Evolutionary conservation across 176 grass and related monocot species (phyloP).

Genomic region (Elymus sibiricus): DNA sequence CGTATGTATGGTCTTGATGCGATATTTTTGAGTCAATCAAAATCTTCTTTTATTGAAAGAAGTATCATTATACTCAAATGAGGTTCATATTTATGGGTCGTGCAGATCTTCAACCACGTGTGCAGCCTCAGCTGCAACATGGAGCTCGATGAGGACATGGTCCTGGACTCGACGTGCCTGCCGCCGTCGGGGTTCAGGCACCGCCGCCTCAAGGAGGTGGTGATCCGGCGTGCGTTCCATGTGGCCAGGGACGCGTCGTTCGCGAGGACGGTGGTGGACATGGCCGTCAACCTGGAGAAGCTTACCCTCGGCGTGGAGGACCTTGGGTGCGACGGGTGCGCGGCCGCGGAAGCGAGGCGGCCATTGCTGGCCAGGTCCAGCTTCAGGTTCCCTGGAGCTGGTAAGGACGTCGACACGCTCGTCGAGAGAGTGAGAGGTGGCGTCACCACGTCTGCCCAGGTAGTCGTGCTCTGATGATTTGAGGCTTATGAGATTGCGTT

Average conservation of each 20-base stretch:
- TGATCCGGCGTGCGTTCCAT: neutral
- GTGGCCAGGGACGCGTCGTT: neutral
- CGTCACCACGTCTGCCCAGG: neutral
- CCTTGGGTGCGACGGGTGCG: neutral
- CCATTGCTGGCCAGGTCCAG: neutral
- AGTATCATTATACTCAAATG: neutral
- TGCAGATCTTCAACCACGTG: neutral
- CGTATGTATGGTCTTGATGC: too few species aligned
- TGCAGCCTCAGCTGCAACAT: neutral
- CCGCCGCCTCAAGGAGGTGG: neutral
- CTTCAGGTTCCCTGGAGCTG: neutral
- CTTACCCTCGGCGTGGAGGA: neutral
- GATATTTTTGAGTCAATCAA: too few species aligned
- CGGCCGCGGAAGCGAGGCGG: too few species aligned
- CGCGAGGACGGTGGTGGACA: neutral
- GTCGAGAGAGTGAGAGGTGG: neutral
- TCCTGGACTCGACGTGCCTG: too few species aligned
- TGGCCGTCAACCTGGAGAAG: neutral
- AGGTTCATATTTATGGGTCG: neutral
- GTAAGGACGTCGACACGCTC: neutral
- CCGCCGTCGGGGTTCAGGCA: neutral
- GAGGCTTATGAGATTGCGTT: neutral
- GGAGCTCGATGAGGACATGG: neutral
- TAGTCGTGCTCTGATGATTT: neutral
- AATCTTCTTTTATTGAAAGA: too few species aligned